A percentile compares a stretch with the other conserved stretches of the same genome.
phyloP scores from a whole-genome alignment of 768 basidiomycete species.

The Suillus cothurnatus region DNA sequence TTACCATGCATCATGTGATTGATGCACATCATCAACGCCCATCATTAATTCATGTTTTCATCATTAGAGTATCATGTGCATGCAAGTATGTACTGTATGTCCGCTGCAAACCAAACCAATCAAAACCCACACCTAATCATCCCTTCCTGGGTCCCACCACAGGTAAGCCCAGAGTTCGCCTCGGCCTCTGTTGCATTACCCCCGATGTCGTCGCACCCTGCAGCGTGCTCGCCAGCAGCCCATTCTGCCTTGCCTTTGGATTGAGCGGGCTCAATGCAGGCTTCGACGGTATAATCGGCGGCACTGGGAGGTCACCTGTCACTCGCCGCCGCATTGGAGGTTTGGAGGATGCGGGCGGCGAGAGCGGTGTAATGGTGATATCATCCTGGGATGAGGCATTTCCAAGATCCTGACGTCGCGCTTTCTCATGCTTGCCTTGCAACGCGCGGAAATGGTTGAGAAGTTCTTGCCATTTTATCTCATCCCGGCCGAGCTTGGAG shows the following conservation, averaged over 20 bases:
- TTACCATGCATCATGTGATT: neutral
- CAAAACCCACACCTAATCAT: constrained; percentile 4
- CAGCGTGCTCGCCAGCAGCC: constrained; percentile 39
- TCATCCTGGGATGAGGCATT: constrained; percentile 15
- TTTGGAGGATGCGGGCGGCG: constrained; percentile 25
- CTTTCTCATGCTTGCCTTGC: constrained; percentile 90
- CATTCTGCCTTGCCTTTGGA: constrained; percentile 60
- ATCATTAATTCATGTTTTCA: neutral
- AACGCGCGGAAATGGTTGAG: constrained; percentile 89
- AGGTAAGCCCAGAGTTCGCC: constrained; percentile 44
- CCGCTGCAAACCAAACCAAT: neutral
- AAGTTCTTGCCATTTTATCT: constrained; percentile 97
- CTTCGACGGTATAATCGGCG: constrained; percentile 31
- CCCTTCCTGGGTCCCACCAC: constrained; percentile 34
- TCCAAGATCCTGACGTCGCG: constrained; percentile 77
- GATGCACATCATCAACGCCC: neutral
- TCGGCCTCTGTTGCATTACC: constrained; percentile 39
- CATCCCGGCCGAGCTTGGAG: constrained; percentile 79
- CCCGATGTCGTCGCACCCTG: constrained; percentile 27
- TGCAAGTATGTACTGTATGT: constrained; percentile 2
- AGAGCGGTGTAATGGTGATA: neutral
- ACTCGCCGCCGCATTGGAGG: constrained; percentile 63
- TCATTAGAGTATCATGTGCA: constrained; percentile 5
- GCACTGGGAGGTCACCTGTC: constrained; percentile 50
- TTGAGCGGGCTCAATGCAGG: constrained; percentile 73